Conservation (phyloP, 805 yeast species). For the Yamadazyma phyllophila region DNA sequence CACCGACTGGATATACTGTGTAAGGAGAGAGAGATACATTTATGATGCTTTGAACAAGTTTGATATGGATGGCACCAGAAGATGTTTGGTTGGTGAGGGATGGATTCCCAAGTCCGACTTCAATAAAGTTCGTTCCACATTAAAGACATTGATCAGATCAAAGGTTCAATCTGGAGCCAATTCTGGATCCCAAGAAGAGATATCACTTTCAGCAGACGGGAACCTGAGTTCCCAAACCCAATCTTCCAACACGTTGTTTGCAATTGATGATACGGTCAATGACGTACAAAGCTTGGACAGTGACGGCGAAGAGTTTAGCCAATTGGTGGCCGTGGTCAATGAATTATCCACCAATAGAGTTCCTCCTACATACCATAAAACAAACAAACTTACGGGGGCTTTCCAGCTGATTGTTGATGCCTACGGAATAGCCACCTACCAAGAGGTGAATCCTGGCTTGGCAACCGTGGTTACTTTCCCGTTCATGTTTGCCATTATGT, state of each 20-base stretch:
- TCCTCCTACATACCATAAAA: constrained; percentile 70
- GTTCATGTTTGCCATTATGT: constrained; percentile 81
- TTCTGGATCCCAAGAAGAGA: constrained; percentile 18
- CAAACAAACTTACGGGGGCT: constrained; percentile 66
- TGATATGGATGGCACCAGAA: constrained; percentile 64
- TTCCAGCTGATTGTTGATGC: constrained; percentile 73
- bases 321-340: constrained; percentile 47
- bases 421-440: constrained; percentile 74
- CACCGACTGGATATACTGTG: constrained; percentile 28
- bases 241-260: constrained; percentile 17
- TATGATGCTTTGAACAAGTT: constrained; percentile 61
- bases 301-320: constrained; percentile 18
- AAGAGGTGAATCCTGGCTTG: constrained; percentile 73
- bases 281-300: constrained; percentile 18
- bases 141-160: constrained; percentile 45
- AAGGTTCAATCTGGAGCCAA: constrained; percentile 16
- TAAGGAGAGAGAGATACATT: constrained; percentile 57
- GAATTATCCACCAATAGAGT: constrained; percentile 61
- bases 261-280: constrained; percentile 22
- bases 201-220: constrained; percentile 8
- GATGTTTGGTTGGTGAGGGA: constrained; percentile 69
- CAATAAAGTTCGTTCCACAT: constrained; percentile 26
- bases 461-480: constrained; percentile 77
- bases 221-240: neutral
- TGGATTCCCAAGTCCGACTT: constrained; percentile 67